phyloP scores from a whole-genome alignment of 352 stramenopile genomes.

The Aphanomyces stellatus region DNA sequence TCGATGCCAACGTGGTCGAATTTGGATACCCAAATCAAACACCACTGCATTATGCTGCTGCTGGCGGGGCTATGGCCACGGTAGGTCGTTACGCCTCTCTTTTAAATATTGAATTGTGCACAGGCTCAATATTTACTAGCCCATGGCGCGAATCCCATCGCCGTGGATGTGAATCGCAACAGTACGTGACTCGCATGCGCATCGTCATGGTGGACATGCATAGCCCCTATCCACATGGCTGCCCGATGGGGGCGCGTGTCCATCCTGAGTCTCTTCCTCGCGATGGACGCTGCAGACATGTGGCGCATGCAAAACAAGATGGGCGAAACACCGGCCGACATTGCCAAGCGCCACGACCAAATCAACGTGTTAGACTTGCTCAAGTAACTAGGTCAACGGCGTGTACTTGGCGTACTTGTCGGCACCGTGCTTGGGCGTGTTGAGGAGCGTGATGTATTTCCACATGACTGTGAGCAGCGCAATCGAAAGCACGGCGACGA shows the following conservation, averaged over 20 bases:
- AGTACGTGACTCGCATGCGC: neutral
- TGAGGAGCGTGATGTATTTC: constrained; percentile 1
- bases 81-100: neutral
- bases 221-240: constrained; percentile 7
- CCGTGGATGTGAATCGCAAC: neutral
- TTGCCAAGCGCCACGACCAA: neutral
- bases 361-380: neutral
- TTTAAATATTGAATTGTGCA: neutral
- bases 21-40: constrained; percentile 15
- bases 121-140: neutral
- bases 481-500: neutral
- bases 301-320: neutral
- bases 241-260: neutral
- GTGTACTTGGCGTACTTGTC: neutral
- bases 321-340: neutral
- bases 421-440: constrained; percentile 4
- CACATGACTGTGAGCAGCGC: neutral
- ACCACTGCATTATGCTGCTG: constrained; percentile 6
- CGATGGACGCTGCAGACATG: too few species aligned
- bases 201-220: neutral
- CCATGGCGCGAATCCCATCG: neutral
- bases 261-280: neutral
- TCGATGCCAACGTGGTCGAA: neutral
- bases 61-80: neutral
- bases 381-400: neutral